Evolutionary conservation across 2,329 filamentous ascomycete genomes (phyloP).

Genomic region (Phyllosticta citrichinensis): DNA sequence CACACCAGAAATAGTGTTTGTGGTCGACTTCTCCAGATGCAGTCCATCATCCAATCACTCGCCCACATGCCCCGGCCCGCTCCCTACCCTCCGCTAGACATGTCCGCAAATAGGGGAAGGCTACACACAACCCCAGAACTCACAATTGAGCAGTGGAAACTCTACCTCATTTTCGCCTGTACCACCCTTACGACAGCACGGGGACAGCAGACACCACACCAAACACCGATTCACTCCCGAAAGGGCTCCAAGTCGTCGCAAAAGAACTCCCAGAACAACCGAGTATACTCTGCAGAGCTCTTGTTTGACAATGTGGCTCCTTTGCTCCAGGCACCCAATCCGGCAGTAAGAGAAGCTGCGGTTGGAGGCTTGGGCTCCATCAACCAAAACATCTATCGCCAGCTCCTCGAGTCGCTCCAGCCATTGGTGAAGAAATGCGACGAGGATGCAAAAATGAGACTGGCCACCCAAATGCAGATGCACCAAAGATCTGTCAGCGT

Average conservation of each 20-base stretch:
- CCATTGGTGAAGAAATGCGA: slow-evolving; percentile 78
- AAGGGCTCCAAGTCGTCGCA: slow-evolving; percentile 67
- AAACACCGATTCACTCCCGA: slow-evolving; percentile 62
- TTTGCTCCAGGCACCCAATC: slow-evolving; percentile 67
- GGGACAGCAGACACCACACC: slow-evolving; percentile 45
- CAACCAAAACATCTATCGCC: slow-evolving; percentile 87
- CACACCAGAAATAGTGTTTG: slow-evolving; percentile 88
- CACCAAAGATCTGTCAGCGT: slow-evolving; percentile 81
- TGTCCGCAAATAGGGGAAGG: slow-evolving; percentile 49
- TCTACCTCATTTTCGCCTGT: slow-evolving; percentile 94
- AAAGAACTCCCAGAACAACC: slow-evolving; percentile 50
- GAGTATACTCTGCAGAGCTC: slow-evolving; percentile 77
- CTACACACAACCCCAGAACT: slow-evolving; percentile 70
- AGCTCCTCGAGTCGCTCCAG: slow-evolving; percentile 80
- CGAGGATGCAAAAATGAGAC: slow-evolving; percentile 74
- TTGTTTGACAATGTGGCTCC: slow-evolving; percentile 90
- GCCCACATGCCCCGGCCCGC: slow-evolving; percentile 52
- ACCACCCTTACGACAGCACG: slow-evolving; percentile 85
- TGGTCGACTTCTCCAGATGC: slow-evolving; percentile 86
- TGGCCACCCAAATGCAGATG: slow-evolving; percentile 30
- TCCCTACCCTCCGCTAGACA: slow-evolving; percentile 49
- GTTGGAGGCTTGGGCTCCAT: slow-evolving; percentile 89
- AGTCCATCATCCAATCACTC: slow-evolving; percentile 68
- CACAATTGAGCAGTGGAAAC: slow-evolving; percentile 93
- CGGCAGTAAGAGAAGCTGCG: slow-evolving; percentile 77